phyloP scores from a whole-genome alignment of 2,329 filamentous ascomycete species.

The Acrocalymma vagum region DNA sequence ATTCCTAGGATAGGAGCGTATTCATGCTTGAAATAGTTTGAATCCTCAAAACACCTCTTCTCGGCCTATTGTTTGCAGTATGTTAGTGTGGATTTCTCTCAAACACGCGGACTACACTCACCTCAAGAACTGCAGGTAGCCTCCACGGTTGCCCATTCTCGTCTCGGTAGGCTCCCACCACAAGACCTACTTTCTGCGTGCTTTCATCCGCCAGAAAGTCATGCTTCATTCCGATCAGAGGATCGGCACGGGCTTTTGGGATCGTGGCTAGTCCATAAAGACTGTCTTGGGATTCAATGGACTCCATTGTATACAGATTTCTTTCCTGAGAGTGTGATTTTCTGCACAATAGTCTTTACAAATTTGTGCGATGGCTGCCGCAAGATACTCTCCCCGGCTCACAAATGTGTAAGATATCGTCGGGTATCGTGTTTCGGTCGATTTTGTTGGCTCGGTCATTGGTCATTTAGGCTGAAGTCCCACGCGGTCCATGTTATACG shows the following conservation, averaged over 20 bases:
- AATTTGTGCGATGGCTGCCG: too few relatives aligned
- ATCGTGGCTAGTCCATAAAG: too few relatives aligned
- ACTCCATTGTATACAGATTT: too few relatives aligned
- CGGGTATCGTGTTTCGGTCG: too few relatives aligned
- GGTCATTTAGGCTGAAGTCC: too few relatives aligned
- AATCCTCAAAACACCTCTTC: slow-evolving; percentile 6
- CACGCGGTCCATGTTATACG: too few relatives aligned
- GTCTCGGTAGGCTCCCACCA: slow-evolving; percentile 52
- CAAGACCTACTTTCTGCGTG: slow-evolving; percentile 50
- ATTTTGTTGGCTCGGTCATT: too few relatives aligned
- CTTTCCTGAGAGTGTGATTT: too few relatives aligned
- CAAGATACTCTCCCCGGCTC: too few relatives aligned
- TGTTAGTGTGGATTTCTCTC: neutral
- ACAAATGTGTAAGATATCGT: too few relatives aligned
- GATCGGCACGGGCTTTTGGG: slow-evolving; percentile 2
- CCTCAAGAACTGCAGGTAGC: slow-evolving; percentile 45
- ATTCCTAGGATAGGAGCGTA: slow-evolving; percentile 32
- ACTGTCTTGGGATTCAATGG: too few relatives aligned
- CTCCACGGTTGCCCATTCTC: slow-evolving; percentile 49
- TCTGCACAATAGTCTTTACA: too few relatives aligned
- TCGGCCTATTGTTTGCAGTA: slow-evolving; percentile 12
- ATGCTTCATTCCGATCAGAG: slow-evolving; percentile 7
- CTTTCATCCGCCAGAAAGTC: slow-evolving; percentile 12
- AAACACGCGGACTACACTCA: slow-evolving; percentile 13
- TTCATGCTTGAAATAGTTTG: slow-evolving; percentile 22